phyloP scores from a whole-genome alignment of 164 flowering plant genomes.

The Liquidambar formosana region DNA sequence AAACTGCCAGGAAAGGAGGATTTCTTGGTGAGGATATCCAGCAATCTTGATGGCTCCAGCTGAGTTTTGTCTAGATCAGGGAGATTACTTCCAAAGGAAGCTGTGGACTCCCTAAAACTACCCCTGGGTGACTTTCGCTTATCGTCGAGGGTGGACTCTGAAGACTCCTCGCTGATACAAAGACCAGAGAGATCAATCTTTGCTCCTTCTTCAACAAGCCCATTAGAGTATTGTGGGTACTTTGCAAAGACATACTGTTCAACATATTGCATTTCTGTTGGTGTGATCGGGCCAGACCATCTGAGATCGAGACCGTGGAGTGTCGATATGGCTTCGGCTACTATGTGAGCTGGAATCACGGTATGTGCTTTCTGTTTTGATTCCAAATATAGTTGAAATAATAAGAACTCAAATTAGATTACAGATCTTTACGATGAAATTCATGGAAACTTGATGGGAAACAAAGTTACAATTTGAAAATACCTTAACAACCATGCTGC shows the following conservation, averaged over 20 bases:
- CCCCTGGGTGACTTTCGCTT: slow-evolving; percentile 58
- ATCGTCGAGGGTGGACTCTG: slow-evolving; percentile 44
- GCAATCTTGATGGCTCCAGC: slow-evolving; percentile 65
- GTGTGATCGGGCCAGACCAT: slow-evolving; percentile 90
- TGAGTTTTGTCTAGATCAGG: slow-evolving; percentile 61
- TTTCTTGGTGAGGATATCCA: slow-evolving; percentile 64
- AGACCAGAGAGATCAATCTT: slow-evolving; percentile 44
- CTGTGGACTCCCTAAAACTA: slow-evolving; percentile 30
- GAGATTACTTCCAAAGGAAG: slow-evolving; percentile 40
- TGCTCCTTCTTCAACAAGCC: slow-evolving; percentile 56
- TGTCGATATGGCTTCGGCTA: slow-evolving; percentile 86
- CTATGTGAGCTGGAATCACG: slow-evolving; percentile 71
- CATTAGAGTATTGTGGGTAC: slow-evolving; percentile 70
- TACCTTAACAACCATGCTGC: slow-evolving; percentile 75
- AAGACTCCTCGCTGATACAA: slow-evolving; percentile 46
- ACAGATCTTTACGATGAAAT: neutral
- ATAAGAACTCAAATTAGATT: neutral
- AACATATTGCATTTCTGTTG: slow-evolving; percentile 71
- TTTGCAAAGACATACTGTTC: slow-evolving; percentile 75
- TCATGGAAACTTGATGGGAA: neutral
- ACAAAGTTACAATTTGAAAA: neutral
- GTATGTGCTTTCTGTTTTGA: slow-evolving; percentile 58
- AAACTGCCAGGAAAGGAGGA: slow-evolving; percentile 68
- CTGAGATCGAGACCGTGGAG: slow-evolving; percentile 70
- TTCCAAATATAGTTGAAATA: neutral